Conservation (phyloP, 768 basidiomycete genomes). For the Candolleomyces aberdarensis region DNA sequence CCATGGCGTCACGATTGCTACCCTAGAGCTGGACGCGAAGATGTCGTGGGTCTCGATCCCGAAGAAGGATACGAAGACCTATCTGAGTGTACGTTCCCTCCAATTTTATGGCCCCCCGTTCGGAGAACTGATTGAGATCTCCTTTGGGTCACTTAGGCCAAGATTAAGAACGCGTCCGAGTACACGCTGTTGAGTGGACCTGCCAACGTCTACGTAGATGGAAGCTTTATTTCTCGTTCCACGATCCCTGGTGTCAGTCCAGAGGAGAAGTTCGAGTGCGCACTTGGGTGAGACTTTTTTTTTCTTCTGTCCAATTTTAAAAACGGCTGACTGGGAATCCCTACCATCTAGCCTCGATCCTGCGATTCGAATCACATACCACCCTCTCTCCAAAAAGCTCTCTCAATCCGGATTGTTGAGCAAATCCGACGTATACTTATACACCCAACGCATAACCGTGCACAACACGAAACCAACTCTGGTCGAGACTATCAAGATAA, state of each 20-base stretch:
- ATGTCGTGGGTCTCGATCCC: constrained; percentile 2
- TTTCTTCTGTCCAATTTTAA: not conserved
- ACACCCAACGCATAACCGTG: constrained; percentile 34
- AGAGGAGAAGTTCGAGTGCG: constrained; percentile 36
- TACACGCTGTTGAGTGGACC: constrained; percentile 33
- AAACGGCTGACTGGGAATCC: not conserved
- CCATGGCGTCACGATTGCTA: not conserved
- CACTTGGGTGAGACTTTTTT: constrained; percentile 31
- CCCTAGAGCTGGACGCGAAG: not conserved
- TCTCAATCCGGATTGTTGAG: constrained; percentile 29
- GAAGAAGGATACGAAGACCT: not conserved
- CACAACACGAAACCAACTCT: constrained; percentile 30
- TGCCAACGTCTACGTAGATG: constrained; percentile 39
- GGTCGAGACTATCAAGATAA: constrained; percentile 24
- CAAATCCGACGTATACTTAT: constrained; percentile 26
- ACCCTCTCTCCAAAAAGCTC: constrained; percentile 26
- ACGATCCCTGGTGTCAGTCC: constrained; percentile 32
- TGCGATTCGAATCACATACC: constrained; percentile 36
- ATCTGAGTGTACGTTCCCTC: not conserved
- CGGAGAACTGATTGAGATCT: not conserved
- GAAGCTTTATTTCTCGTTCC: constrained; percentile 37
- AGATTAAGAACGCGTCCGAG: constrained; percentile 36
- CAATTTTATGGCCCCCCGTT: not conserved
- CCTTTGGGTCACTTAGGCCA: constrained; percentile 21
- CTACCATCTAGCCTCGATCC: constrained; percentile 30